Evolutionary conservation across 2,329 filamentous ascomycete species (phyloP).

Genomic region (Aspergillus sp.): DNA sequence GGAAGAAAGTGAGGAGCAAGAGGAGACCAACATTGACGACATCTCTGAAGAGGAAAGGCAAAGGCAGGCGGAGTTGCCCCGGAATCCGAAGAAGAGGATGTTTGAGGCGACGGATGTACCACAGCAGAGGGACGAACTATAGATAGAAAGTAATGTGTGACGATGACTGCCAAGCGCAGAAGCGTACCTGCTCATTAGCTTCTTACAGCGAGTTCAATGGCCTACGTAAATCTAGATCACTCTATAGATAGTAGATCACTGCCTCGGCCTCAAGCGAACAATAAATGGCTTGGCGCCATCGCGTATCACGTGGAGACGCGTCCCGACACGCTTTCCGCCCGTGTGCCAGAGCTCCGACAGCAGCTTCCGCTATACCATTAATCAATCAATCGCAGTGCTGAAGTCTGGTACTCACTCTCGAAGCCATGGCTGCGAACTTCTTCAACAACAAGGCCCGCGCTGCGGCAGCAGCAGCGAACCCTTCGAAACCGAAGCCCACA

Average conservation of each 20-base stretch:
- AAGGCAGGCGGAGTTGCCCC: slow-evolving; percentile 41
- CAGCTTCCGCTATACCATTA: background rate
- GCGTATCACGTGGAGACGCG: slow-evolving; percentile 41
- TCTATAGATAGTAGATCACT: background rate
- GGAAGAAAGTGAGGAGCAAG: slow-evolving; percentile 26
- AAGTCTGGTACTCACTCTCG: background rate
- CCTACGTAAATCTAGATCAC: background rate
- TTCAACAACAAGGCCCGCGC: slow-evolving; percentile 91
- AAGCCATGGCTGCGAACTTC: slow-evolving; percentile 71
- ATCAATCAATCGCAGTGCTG: background rate
- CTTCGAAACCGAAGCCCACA: slow-evolving; percentile 66
- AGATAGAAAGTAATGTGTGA: slow-evolving; percentile 20
- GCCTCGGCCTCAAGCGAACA: slow-evolving; percentile 10
- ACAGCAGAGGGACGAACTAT: slow-evolving; percentile 43
- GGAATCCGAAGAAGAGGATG: slow-evolving; percentile 54
- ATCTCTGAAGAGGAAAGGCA: slow-evolving; percentile 39
- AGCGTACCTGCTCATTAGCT: background rate
- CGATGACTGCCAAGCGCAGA: background rate
- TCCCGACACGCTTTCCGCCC: slow-evolving; percentile 24
- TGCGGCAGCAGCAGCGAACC: slow-evolving; percentile 70
- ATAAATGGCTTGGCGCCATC: slow-evolving; percentile 26
- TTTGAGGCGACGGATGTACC: slow-evolving; percentile 44
- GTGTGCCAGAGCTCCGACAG: slow-evolving; percentile 7
- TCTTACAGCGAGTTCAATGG: too few species aligned
- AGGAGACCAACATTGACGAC: slow-evolving; percentile 35